Evolutionary conservation across 2,329 filamentous ascomycete species (phyloP), one percentile per base, ranked within the genome.

Genomic region (Albophoma yamanashiensis): DNA sequence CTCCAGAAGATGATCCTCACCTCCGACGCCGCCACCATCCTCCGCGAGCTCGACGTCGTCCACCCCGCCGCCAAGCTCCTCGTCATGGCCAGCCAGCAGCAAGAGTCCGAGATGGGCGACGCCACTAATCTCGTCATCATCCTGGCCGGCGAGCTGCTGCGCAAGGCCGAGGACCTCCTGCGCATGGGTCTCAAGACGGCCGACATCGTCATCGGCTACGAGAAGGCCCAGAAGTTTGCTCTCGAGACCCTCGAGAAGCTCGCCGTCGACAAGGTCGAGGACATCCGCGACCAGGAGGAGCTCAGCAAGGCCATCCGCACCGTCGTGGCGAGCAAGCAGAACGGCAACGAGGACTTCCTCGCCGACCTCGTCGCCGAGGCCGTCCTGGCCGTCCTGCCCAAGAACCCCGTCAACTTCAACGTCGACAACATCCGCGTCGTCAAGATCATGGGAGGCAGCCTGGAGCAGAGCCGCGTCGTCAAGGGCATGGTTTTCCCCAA

Each of bases 1-100:
- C 83, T 99, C 64, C 91, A 96, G 77, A 99, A 99, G 83, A 97
- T 99, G 94, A 96, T 97, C 69, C 82, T 99, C 65, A 99, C 95
- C 68, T 97, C 92, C 62, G 94, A 99, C 73, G 94, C 94, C 65
- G 94, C 94, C 66, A 97, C 94, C 52, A 99, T 99, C 73, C 84
- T 99, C 68, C 89, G 92, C 71, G 95, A 99, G 79, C 86, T 99
- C 75, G 94, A 99, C 71, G 94, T 99, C 64, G 92, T 99, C 60
- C 94, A 99, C 79, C 94, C 95, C 64, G 94, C 94, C 61, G 95
- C 94, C 58, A 99, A 99, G 80, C 82, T 99, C 65, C 81, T 99
- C 59, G 94, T 99, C 68, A 99, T 99, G 95, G 93, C 94, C 63
- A 93, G 89, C 75, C 94, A 99, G 77, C 94, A 99, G 79, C 95